Percentiles rank a stretch among this genome's conserved stretches.
phyloP scores from a whole-genome alignment of 345 rosid species.

The Populus pruinosa region DNA sequence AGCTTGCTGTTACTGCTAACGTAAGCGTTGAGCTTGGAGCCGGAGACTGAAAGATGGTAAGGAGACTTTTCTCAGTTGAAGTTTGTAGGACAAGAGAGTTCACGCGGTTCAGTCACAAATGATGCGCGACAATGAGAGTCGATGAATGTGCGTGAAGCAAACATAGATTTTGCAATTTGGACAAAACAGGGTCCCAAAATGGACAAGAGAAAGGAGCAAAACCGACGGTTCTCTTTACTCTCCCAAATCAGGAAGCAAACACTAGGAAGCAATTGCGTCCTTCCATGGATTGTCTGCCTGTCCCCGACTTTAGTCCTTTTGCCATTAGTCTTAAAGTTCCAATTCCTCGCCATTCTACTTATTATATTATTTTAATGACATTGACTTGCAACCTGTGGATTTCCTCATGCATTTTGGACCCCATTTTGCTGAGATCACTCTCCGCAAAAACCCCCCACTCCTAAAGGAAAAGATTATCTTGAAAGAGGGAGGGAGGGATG shows the following conservation, averaged over 20 bases:
- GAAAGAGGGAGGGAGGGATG: background rate
- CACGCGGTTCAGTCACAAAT: background rate
- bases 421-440: conserved; percentile 23
- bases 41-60: no score
- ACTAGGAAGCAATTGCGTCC: background rate
- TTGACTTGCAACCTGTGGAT: background rate
- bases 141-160: conserved; percentile 10
- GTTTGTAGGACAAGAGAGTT: background rate
- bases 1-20: no score
- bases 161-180: background rate
- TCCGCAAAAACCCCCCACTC: conserved; percentile 8
- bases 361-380: background rate
- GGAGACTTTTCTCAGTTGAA: background rate
- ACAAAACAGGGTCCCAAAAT: background rate
- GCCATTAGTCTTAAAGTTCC: background rate
- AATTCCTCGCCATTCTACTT: background rate
- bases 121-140: background rate
- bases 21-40: background rate
- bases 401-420: conserved; percentile 2
- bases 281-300: background rate
- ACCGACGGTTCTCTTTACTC: conserved; percentile 34
- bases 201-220: conserved; percentile 29
- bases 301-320: background rate
- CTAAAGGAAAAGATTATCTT: background rate
- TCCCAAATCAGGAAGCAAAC: background rate